Evolutionary conservation across 768 basidiomycete genomes (phyloP).

Genomic region (Suillus cothurnatus): DNA sequence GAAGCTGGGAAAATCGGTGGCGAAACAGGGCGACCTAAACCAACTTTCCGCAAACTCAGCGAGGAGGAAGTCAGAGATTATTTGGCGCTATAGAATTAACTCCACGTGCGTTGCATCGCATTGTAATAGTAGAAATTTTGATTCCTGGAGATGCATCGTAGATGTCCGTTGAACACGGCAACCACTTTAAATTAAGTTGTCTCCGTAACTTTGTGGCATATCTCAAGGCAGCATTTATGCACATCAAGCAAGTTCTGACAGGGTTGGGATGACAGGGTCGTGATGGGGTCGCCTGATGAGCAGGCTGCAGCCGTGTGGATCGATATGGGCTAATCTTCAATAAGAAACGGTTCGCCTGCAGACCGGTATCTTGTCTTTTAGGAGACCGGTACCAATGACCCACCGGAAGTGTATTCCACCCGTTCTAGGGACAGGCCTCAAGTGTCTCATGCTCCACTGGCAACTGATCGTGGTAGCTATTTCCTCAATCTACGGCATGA

Average conservation of each 20-base stretch:
- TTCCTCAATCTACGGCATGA: not conserved
- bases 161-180: not conserved
- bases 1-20: conserved; percentile 69
- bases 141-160: conserved; percentile 4
- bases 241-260: not conserved
- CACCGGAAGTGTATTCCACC: not conserved
- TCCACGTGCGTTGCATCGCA: conserved; percentile 29
- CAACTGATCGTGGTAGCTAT: not conserved
- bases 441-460: not conserved
- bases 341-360: not conserved
- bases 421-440: not conserved
- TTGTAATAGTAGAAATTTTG: conserved; percentile 10
- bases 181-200: not conserved
- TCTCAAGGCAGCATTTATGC: not conserved
- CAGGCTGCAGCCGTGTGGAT: not conserved
- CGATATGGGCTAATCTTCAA: not conserved
- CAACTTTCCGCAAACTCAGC: conserved; percentile 92
- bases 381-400: not conserved
- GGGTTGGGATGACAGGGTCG: not conserved
- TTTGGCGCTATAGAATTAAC: conserved; percentile 66
- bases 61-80: conserved; percentile 99
- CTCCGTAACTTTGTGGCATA: not conserved
- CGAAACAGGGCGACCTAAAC: conserved; percentile 69
- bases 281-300: not conserved
- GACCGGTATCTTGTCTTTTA: not conserved